phyloP scores from a whole-genome alignment of 306 rosid genomes.

The Malus orientalis region DNA sequence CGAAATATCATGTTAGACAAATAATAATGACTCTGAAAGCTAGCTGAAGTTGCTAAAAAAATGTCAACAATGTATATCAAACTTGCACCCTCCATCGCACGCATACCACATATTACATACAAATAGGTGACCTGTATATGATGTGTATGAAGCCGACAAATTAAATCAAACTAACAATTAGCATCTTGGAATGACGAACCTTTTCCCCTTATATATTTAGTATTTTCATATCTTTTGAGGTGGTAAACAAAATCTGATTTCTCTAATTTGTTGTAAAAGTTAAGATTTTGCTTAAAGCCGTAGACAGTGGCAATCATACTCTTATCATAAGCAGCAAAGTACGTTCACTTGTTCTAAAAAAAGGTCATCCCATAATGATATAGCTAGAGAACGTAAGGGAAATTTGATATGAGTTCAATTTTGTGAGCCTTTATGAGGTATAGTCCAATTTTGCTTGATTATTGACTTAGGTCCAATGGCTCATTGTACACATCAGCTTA shows the following conservation, averaged over 20 bases:
- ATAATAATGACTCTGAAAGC: background rate
- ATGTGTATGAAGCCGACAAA: background rate
- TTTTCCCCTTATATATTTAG: background rate
- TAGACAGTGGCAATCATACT: conserved; percentile 30
- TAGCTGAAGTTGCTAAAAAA: no score
- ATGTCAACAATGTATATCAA: no score
- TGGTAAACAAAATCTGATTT: background rate
- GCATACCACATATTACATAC: no score
- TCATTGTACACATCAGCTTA: no score
- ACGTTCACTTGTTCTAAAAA: background rate
- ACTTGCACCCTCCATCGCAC: no score
- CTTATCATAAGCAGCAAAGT: conserved; percentile 24
- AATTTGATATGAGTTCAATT: no score
- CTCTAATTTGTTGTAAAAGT: background rate
- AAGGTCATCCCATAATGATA: background rate
- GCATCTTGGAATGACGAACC: background rate
- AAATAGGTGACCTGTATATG: no score
- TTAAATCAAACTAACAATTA: background rate
- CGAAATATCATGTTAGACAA: background rate
- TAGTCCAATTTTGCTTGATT: no score
- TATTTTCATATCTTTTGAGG: background rate
- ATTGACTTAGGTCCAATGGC: no score
- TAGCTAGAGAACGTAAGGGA: background rate
- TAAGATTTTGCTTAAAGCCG: conserved; percentile 10
- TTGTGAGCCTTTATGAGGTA: no score